phyloP scores from a whole-genome alignment of 2,329 filamentous ascomycete species.

The Trichoderma pleuroti region DNA sequence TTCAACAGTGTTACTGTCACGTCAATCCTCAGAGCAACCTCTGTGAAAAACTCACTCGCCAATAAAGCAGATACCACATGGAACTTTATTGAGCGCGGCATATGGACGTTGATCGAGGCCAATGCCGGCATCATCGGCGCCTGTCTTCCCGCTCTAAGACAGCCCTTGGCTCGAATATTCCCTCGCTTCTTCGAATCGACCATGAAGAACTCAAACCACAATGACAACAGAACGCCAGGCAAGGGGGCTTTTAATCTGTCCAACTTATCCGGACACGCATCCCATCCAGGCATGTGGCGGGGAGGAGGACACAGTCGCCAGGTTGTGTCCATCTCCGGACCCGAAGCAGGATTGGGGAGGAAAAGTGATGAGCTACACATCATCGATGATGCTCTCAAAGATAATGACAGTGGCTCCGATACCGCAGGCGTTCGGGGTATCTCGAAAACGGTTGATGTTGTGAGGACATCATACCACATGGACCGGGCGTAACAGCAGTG shows the following conservation, averaged over 20 bases:
- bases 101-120: constrained; percentile 39
- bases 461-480: constrained; percentile 8
- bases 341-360: background rate
- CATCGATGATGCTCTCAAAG: constrained; percentile 28
- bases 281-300: constrained; percentile 8
- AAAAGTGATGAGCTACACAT: constrained; percentile 13
- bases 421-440: background rate
- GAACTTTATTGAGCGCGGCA: constrained; percentile 26
- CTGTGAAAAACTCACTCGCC: constrained; percentile 31
- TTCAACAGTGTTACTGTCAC: constrained; percentile 31
- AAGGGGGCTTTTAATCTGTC: background rate
- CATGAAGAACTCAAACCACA: constrained; percentile 18
- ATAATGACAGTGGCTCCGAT: background rate
- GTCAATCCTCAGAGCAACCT: constrained; percentile 37
- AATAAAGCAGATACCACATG: constrained; percentile 32
- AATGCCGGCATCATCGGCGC: constrained; percentile 37
- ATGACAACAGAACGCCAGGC: background rate
- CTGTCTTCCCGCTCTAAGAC: constrained; percentile 32
- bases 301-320: background rate
- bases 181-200: constrained; percentile 22
- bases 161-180: constrained; percentile 22
- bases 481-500: background rate
- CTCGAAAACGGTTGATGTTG: constrained; percentile 13
- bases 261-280: background rate
- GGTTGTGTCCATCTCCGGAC: background rate